These are phyloP conservation scores for Clarireedia paspali DNA, from an alignment of 2,329 filamentous ascomycete genomes.

Conservation along the genomic window DNA sequence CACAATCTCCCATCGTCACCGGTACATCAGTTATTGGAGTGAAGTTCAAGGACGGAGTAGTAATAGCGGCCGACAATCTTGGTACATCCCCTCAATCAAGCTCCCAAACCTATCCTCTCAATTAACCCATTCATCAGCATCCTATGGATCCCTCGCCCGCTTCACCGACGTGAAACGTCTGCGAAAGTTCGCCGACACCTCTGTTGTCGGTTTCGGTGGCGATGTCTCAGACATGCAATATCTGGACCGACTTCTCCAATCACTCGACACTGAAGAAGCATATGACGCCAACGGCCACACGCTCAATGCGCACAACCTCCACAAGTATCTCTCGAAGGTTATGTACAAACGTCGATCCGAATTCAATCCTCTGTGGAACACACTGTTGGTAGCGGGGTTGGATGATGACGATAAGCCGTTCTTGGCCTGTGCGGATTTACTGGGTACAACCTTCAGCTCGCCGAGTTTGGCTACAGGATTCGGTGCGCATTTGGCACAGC, in stretches of 20 bases:
- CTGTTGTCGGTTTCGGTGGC: constrained; percentile 88
- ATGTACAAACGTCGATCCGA: constrained; percentile 92
- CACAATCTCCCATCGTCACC: constrained; percentile 87
- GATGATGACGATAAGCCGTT: constrained; percentile 76
- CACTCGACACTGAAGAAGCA: constrained; percentile 81
- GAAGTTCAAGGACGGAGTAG: constrained; percentile 94
- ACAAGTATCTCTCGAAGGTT: constrained; percentile 93
- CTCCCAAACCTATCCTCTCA: constrained; percentile 10
- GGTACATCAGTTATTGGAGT: constrained; percentile 91
- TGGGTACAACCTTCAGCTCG: constrained; percentile 84
- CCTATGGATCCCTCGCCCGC: constrained; percentile 92
- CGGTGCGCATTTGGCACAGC: constrained; percentile 85
- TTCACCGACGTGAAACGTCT: constrained; percentile 97
- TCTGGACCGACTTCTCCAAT: constrained; percentile 82
- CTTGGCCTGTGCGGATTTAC: constrained; percentile 82
- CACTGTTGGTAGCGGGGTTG: constrained; percentile 82
- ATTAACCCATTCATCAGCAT: constrained; percentile 50
- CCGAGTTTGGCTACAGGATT: constrained; percentile 91
- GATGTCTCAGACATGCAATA: constrained; percentile 99
- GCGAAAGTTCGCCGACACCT: constrained; percentile 74
- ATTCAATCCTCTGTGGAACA: constrained; percentile 97
- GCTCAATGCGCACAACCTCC: constrained; percentile 87
- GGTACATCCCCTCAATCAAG: constrained; percentile 42
- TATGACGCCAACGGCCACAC: constrained; percentile 51
- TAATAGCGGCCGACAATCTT: constrained; percentile 94